Evolutionary conservation across 2,329 filamentous ascomycete genomes (phyloP).

Genomic region (Celoporthe dispersa): DNA sequence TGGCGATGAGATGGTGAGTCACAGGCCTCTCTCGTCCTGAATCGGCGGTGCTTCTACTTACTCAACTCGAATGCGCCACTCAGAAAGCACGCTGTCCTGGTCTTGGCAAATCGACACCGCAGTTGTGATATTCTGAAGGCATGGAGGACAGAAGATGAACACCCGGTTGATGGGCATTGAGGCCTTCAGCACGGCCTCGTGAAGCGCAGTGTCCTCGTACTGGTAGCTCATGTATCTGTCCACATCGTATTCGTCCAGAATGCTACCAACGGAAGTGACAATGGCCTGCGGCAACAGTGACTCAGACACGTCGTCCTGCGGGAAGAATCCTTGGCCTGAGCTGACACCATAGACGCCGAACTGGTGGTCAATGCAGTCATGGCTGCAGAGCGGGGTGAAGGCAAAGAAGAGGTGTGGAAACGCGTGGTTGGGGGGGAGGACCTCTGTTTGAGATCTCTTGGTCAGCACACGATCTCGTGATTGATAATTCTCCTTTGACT

Average conservation of each 20-base stretch:
- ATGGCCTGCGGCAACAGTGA: constrained; percentile 12
- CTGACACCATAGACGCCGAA: constrained; percentile 18
- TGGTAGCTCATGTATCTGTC: constrained; percentile 3
- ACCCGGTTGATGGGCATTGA: not conserved
- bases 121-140: constrained; percentile 14
- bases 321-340: constrained; percentile 1
- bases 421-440: not conserved
- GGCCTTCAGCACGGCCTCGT: not conserved
- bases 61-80: constrained; percentile 23
- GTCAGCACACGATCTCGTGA: not conserved
- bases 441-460: not conserved
- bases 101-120: constrained; percentile 10
- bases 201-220: not conserved
- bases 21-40: too few relatives aligned
- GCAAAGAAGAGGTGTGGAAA: constrained; percentile 20
- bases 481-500: not conserved
- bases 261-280: not conserved
- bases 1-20: not conserved
- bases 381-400: constrained; percentile 13
- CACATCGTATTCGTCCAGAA: not conserved
- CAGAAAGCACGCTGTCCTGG: not conserved
- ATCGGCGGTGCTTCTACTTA: not conserved
- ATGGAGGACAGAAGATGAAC: constrained; percentile 21
- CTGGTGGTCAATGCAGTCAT: constrained; percentile 8
- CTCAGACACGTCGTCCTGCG: not conserved